These are phyloP conservation scores for Diaporthe batatas DNA, from an alignment of 2,329 filamentous ascomycete species.

Conservation along the genomic window DNA sequence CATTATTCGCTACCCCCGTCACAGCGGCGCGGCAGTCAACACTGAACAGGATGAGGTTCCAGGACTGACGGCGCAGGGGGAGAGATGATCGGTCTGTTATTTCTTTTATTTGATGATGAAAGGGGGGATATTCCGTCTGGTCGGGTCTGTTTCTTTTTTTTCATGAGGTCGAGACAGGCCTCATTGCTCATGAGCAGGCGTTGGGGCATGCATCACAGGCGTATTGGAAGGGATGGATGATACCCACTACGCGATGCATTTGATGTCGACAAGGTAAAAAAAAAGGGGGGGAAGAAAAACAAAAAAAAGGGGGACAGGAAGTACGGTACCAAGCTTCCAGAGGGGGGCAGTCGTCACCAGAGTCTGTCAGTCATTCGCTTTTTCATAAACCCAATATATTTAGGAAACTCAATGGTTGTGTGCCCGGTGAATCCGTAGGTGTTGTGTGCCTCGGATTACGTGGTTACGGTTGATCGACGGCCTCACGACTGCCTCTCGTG, in stretches of 20 bases:
- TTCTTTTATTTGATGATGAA: not conserved
- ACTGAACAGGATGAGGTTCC: not conserved
- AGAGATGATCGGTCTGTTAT: not conserved
- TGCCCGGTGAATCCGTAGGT: not conserved
- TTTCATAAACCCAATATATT: not conserved
- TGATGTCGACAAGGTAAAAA: not conserved
- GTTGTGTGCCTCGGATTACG: not conserved
- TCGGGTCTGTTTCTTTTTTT: not conserved
- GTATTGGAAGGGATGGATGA: not conserved
- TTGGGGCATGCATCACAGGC: not conserved
- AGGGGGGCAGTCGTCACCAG: not conserved
- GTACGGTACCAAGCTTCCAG: too few species aligned
- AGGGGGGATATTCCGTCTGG: not conserved
- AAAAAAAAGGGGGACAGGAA: not conserved
- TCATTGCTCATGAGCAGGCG: not conserved
- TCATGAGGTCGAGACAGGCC: not conserved
- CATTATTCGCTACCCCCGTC: not conserved
- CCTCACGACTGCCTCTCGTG: too few species aligned
- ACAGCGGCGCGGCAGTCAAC: not conserved
- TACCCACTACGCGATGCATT: conserved; percentile 21
- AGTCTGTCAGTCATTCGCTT: not conserved
- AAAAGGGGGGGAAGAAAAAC: not conserved
- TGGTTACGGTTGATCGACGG: not conserved
- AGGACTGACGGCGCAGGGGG: not conserved
- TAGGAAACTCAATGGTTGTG: not conserved